Conservation (phyloP, 1,284 basidiomycete genomes). For the Singerocomus inundabilis region DNA sequence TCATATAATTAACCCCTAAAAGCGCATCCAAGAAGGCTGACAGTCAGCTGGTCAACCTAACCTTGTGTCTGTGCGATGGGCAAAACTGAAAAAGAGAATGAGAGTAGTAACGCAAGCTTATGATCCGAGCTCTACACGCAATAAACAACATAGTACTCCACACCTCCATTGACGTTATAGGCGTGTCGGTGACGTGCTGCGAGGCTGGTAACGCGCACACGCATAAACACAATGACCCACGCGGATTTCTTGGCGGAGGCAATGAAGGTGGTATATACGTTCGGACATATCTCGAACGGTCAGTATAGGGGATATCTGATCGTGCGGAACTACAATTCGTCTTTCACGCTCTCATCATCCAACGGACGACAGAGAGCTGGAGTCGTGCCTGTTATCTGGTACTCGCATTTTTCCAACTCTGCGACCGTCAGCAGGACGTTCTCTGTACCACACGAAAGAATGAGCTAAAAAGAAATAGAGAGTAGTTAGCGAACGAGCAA, state of each 20-base stretch:
- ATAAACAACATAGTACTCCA: not conserved
- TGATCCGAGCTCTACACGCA: not conserved
- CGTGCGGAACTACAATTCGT: slow-evolving; percentile 48
- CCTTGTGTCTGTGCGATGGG: not conserved
- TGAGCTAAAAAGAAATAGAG: slow-evolving; percentile 48
- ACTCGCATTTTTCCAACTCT: slow-evolving; percentile 98
- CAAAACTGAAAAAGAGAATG: not conserved
- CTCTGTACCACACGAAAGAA: slow-evolving; percentile 82
- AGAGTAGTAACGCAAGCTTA: too few species aligned
- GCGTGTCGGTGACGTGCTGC: not conserved
- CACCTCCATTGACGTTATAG: not conserved
- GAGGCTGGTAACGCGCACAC: not conserved
- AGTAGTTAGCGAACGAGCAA: slow-evolving; percentile 2
- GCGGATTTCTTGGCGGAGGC: too few species aligned
- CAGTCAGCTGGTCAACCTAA: not conserved
- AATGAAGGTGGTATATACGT: too few species aligned
- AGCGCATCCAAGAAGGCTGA: too few species aligned
- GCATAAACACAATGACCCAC: too few species aligned
- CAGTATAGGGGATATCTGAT: slow-evolving; percentile 4
- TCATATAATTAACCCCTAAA: not conserved
- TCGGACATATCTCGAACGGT: too few species aligned
- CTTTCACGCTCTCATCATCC: slow-evolving; percentile 42
- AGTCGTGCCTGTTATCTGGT: slow-evolving; percentile 82
- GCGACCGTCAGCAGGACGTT: slow-evolving; percentile 81
- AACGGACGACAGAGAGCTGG: slow-evolving; percentile 87